A percentile compares a stretch with the other conserved stretches of the same genome.
Conservation (phyloP, 129 eudicot genomes). For the Chrysanthemum makinoi region DNA sequence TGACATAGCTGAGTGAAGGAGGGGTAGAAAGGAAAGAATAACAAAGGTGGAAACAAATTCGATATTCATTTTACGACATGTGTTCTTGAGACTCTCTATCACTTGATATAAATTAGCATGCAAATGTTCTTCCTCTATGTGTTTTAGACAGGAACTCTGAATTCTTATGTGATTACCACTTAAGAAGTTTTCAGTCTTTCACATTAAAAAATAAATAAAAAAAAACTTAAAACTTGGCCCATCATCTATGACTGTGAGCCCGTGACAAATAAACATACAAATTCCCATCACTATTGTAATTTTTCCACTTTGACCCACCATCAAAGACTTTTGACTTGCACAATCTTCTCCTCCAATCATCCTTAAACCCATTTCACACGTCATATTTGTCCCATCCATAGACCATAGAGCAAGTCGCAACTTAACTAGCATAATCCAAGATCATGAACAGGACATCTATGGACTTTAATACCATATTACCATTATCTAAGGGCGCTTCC, state of each 20-base stretch:
- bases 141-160: neutral
- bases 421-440: too few species aligned
- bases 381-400: too few species aligned
- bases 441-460: too few species aligned
- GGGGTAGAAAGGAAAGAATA: conserved; percentile 11
- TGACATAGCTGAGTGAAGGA: conserved; percentile 12
- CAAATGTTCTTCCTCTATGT: neutral
- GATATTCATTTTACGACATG: conserved; percentile 1
- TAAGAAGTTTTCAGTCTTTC: neutral
- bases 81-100: neutral
- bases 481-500: too few species aligned
- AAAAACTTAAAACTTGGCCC: neutral
- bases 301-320: conserved; percentile 5
- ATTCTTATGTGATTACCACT: conserved; percentile 5
- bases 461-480: too few species aligned
- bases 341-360: neutral
- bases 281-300: neutral
- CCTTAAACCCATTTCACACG: conserved; percentile 8
- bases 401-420: too few species aligned
- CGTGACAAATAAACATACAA: neutral
- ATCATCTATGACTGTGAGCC: neutral
- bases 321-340: conserved; percentile 2
- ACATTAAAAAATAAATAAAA: neutral
- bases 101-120: neutral
- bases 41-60: neutral